Conservation (phyloP, 768 basidiomycete genomes). For the Mycena rosella region DNA sequence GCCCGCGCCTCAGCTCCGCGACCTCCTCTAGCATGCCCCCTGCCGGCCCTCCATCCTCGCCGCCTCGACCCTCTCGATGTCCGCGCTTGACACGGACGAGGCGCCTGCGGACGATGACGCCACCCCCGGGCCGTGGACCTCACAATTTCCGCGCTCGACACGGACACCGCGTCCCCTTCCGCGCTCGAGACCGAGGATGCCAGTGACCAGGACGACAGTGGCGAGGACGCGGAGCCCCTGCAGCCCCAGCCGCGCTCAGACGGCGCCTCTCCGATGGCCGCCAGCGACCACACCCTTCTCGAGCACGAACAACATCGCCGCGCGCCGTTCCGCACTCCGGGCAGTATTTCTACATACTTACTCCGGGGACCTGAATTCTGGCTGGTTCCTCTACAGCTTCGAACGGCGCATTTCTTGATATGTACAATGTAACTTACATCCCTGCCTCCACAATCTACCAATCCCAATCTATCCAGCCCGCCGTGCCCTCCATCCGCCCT, state of each 20-base stretch:
- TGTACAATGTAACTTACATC: too few species aligned
- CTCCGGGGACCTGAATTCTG: too few species aligned
- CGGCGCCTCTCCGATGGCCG: constrained; percentile 55
- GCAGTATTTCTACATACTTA: not conserved
- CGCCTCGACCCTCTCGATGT: constrained; percentile 53
- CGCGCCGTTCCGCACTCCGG: constrained; percentile 57
- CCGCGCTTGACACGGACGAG: constrained; percentile 50
- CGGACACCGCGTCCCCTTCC: constrained; percentile 67
- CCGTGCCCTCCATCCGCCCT: too few species aligned
- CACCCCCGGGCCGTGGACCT: constrained; percentile 25
- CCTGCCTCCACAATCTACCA: too few species aligned
- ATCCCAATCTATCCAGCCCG: too few species aligned
- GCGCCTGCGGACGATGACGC: constrained; percentile 26
- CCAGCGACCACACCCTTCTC: constrained; percentile 47
- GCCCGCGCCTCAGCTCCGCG: constrained; percentile 39
- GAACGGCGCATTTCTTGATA: too few species aligned
- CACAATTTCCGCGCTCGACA: constrained; percentile 42
- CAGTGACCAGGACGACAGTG: constrained; percentile 48
- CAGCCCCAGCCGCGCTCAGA: constrained; percentile 50
- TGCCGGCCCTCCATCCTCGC: constrained; percentile 50
- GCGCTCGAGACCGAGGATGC: constrained; percentile 64
- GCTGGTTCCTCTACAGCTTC: too few species aligned
- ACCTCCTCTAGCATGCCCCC: constrained; percentile 36
- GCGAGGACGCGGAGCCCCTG: constrained; percentile 32
- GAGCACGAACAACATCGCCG: constrained; percentile 55